A percentile compares a stretch with the other conserved stretches of the same genome.
Conservation (phyloP, 2,329 filamentous ascomycete species). For the Botryosphaeria dothidea region DNA sequence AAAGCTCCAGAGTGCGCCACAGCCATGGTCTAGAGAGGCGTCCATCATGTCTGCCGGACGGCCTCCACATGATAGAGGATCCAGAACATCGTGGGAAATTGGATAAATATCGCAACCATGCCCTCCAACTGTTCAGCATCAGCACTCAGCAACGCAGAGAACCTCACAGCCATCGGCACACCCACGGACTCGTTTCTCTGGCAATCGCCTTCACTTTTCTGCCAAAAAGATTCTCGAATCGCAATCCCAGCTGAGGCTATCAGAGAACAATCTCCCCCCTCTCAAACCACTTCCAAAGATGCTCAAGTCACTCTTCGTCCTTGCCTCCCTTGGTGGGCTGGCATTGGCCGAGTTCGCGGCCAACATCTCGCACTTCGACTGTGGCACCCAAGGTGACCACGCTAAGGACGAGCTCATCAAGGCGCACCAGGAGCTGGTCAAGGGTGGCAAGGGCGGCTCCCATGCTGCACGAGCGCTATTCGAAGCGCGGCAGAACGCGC, state of each 20-base stretch:
- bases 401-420: conserved; percentile 42
- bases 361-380: conserved; percentile 43
- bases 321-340: conserved; percentile 33
- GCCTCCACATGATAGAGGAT: conserved; percentile 25
- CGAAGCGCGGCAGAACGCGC: conserved; percentile 27
- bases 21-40: conserved; percentile 17
- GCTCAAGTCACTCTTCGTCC: conserved; percentile 33
- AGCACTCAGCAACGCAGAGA: conserved; percentile 12
- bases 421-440: conserved; percentile 31
- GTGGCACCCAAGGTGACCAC: conserved; percentile 39
- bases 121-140: conserved; percentile 20
- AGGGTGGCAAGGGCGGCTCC: conserved; percentile 26
- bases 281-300: conserved; percentile 22
- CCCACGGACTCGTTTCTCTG: background rate
- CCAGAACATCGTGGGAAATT: conserved; percentile 29
- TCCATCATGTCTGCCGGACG: background rate
- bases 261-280: background rate
- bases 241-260: too few relatives aligned
- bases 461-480: conserved; percentile 30
- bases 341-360: conserved; percentile 22
- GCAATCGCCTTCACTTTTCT: background rate
- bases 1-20: conserved; percentile 20
- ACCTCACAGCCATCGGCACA: background rate
- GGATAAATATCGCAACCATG: conserved; percentile 31
- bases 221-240: conserved; percentile 13